These are phyloP conservation scores for Scheffersomyces titani DNA, from an alignment of 1,139 yeast genomes.

Conservation along the genomic window DNA sequence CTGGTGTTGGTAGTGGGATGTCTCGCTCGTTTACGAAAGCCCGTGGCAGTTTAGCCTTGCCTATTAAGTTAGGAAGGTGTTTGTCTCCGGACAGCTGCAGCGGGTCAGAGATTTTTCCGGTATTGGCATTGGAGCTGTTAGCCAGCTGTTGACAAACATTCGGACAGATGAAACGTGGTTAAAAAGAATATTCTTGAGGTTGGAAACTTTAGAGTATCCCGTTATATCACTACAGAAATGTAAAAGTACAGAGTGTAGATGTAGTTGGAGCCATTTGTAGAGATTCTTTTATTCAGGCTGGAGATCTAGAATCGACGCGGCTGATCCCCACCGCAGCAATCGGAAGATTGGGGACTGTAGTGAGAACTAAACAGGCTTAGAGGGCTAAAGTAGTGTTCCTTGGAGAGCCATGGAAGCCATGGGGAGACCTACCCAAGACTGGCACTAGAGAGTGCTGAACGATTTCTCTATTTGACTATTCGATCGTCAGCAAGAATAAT, in stretches of 20 bases:
- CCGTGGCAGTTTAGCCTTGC: slow-evolving; percentile 30
- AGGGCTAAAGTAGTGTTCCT: too few relatives aligned
- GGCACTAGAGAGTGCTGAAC: background rate
- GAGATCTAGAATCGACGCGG: background rate
- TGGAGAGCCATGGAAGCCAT: too few relatives aligned
- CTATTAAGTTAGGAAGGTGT: slow-evolving; percentile 53
- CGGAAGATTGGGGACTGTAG: background rate
- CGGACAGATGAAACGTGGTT: slow-evolving; percentile 54
- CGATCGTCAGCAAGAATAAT: too few relatives aligned
- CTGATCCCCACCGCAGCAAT: background rate
- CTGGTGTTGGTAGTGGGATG: slow-evolving; percentile 26
- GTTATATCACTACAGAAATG: slow-evolving; percentile 53
- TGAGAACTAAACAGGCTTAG: background rate
- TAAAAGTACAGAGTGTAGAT: background rate
- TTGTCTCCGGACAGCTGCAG: slow-evolving; percentile 9
- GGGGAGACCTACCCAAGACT: background rate
- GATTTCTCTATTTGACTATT: too few relatives aligned
- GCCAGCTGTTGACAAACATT: slow-evolving; percentile 35
- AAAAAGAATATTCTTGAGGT: slow-evolving; percentile 47
- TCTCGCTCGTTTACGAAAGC: slow-evolving; percentile 18
- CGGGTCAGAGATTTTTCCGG: slow-evolving; percentile 16
- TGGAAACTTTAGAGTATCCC: slow-evolving; percentile 52
- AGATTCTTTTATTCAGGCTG: too few relatives aligned
- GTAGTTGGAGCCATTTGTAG: background rate
- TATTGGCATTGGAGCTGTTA: slow-evolving; percentile 23